Conservation (phyloP, 2,329 filamentous ascomycete genomes). For the Bipolaris sorokiniana region DNA sequence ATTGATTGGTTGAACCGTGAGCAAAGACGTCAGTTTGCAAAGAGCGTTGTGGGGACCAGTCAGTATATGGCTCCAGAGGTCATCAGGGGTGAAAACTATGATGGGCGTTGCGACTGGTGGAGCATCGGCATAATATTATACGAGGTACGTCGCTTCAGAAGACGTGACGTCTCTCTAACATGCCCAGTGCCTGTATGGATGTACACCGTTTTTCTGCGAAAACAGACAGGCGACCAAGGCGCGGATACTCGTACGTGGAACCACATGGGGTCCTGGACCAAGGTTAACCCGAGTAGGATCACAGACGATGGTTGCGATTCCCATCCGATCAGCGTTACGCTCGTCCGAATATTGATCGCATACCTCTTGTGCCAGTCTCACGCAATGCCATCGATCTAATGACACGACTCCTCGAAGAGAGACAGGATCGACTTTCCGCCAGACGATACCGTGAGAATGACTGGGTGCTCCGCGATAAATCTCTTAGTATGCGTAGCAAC, state of each 20-base stretch:
- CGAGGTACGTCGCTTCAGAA: slow-evolving; percentile 59
- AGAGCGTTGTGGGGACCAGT: slow-evolving; percentile 90
- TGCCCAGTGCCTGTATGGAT: slow-evolving; percentile 78
- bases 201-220: slow-evolving; percentile 85
- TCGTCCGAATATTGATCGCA: slow-evolving; percentile 56
- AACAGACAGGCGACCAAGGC: slow-evolving; percentile 83
- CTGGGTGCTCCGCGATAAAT: slow-evolving; percentile 35
- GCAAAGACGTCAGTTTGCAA: slow-evolving; percentile 72
- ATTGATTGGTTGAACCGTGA: slow-evolving; percentile 53
- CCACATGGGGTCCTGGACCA: background rate
- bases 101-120: slow-evolving; percentile 96
- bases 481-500: slow-evolving; percentile 28
- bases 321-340: slow-evolving; percentile 63
- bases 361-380: slow-evolving; percentile 61
- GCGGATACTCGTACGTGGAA: slow-evolving; percentile 73
- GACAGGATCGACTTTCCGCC: slow-evolving; percentile 77
- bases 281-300: slow-evolving; percentile 61
- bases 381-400: slow-evolving; percentile 79
- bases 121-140: slow-evolving; percentile 93
- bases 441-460: slow-evolving; percentile 75
- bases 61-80: slow-evolving; percentile 99
- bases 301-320: slow-evolving; percentile 73
- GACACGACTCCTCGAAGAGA: slow-evolving; percentile 72
- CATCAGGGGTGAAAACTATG: slow-evolving; percentile 79
- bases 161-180: background rate